Percentiles rank a stretch among this genome's conserved stretches.
Conservation (phyloP, 148 eudicot species). For the Cornus kousa region DNA sequence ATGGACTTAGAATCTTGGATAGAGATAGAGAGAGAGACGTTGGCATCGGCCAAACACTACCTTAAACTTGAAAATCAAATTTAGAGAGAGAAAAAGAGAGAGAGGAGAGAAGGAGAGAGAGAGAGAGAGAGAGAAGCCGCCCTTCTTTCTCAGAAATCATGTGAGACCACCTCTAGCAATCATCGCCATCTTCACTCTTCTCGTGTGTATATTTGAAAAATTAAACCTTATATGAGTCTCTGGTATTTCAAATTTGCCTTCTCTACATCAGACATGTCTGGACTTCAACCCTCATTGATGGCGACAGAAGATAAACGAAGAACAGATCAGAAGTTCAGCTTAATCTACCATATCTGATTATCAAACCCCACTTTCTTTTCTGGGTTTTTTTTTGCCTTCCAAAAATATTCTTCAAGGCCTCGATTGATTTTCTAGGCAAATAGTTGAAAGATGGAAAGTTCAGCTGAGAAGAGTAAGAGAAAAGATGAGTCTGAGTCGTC, state of each 20-base stretch:
- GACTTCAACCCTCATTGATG: neutral
- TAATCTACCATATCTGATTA: neutral
- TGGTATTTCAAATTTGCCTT: neutral
- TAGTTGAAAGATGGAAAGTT: conserved; percentile 18
- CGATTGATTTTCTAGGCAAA: conserved; percentile 1
- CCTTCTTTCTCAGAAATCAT: neutral
- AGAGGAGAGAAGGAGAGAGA: conserved; percentile 4
- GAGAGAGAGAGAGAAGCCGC: conserved; percentile 3
- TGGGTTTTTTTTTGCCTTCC: conserved; percentile 6
- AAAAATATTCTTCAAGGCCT: neutral
- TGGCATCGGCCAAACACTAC: neutral
- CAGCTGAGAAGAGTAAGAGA: conserved; percentile 26
- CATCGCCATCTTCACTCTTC: neutral
- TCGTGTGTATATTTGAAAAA: neutral
- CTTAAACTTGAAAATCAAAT: conserved; percentile 5
- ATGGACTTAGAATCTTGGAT: neutral
- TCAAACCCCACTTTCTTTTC: neutral
- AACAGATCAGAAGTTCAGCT: neutral
- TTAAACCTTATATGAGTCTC: neutral
- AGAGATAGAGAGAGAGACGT: conserved; percentile 13
- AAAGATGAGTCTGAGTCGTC: conserved; percentile 28
- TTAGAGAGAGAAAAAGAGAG: conserved; percentile 3
- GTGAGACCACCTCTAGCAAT: neutral
- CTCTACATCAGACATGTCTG: neutral
- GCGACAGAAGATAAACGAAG: neutral